A percentile compares a stretch with the other conserved stretches of the same genome.
Conservation (phyloP, 164 flowering plant species). For the Piper longum region DNA sequence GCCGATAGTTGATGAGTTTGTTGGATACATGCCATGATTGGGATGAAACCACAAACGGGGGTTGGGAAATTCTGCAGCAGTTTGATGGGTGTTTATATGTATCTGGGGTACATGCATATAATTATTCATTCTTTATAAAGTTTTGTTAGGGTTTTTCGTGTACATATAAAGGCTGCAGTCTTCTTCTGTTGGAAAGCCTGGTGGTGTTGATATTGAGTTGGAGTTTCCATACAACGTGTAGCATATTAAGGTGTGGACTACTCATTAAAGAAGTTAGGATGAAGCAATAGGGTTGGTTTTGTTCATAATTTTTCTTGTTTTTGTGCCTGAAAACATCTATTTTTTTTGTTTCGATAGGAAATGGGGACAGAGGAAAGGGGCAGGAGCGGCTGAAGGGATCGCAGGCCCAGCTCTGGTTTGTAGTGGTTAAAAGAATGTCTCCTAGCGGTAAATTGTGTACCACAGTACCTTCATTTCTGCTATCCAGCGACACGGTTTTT, state of each 20-base stretch:
- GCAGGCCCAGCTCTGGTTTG: background rate
- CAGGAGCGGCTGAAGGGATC: background rate
- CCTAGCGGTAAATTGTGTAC: too few relatives aligned
- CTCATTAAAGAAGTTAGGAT: background rate
- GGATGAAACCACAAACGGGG: background rate
- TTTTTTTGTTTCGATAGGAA: background rate
- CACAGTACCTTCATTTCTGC: too few relatives aligned
- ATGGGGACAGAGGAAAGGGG: background rate
- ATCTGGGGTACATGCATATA: too few relatives aligned
- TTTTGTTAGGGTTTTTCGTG: background rate
- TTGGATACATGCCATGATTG: background rate
- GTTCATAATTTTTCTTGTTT: background rate
- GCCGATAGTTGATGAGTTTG: background rate
- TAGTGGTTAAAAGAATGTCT: too few relatives aligned
- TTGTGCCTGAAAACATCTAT: background rate
- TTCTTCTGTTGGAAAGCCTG: conserved; percentile 1
- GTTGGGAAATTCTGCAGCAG: background rate
- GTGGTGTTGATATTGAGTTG: background rate
- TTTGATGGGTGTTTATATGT: background rate
- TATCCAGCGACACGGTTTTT: too few relatives aligned
- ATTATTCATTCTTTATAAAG: background rate
- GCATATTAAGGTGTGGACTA: background rate
- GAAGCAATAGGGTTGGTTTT: background rate
- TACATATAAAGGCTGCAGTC: background rate
- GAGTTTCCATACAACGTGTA: background rate